Evolutionary conservation across 495 filamentous ascomycete species (phyloP), one percentile per base, ranked within the genome.

Genomic region (Aspergillus diversus): DNA sequence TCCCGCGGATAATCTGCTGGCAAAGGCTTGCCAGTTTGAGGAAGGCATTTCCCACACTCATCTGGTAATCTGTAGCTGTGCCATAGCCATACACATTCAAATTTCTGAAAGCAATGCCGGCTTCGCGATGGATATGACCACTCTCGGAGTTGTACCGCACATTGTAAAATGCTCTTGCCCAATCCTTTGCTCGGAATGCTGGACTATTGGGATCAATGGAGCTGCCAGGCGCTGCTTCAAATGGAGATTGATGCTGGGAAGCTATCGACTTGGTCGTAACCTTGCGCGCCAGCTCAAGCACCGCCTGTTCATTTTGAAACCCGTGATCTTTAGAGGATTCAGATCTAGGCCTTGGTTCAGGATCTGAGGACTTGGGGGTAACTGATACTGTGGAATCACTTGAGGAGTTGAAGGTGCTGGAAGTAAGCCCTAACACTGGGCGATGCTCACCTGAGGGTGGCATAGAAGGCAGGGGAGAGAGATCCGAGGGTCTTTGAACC

Each of bases 1-100:
- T 77, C 21, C 74, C 69, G 33, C 80, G 80, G 42, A 76, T 63
- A 5, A 80, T 13, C 59, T 66, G 63, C 57, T 75, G 75, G 16
- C 78, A 65, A 7, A 84, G 32, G 53, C 15, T 79, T 76, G 35
- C 76, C 75, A 15, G 72, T 66, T 63, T 87, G 79, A 91, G 74
- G 71, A 84, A 80, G 31, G 87, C 76, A 69, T 91, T 92, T 56
- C 81, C 74, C 52, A 91, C 85, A 71, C 88, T 86, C 78, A 92
- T 92, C 71, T 93, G 90, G 68, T 89, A 93, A 72, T 92, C 90
- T 1, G 89, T 89, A 3, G 87, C 75, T 42, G 80, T 83, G 16
- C 90, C 90, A 70, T 87, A 93, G 17, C 90, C 90, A 72, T 89
- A 84, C 13, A 91, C 90, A 31, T 42, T 57, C 32, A 63, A 16